Evolutionary conservation across 225 moss, liverwort and hornwort species (phyloP).

Genomic region (Ulota crispa): DNA sequence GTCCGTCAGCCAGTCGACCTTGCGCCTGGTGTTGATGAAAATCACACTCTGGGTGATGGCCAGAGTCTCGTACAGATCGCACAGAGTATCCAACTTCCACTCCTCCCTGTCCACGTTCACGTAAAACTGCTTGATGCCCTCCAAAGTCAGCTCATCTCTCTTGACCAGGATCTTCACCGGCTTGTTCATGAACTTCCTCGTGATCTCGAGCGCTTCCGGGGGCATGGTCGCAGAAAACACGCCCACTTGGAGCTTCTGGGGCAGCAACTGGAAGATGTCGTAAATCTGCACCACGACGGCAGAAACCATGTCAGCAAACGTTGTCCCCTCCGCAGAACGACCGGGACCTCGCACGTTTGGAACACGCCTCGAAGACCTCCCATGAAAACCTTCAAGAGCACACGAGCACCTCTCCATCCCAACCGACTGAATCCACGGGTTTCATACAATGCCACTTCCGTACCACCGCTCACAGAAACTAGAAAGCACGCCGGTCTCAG

Average conservation of each 20-base stretch:
- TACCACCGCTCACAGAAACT: background rate
- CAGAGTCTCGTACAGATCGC: conserved; percentile 40
- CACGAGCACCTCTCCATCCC: background rate
- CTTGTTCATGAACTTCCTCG: conserved; percentile 82
- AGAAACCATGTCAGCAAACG: conserved; percentile 3
- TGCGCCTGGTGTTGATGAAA: conserved; percentile 74
- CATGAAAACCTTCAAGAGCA: background rate
- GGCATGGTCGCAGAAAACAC: conserved; percentile 76
- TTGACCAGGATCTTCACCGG: conserved; percentile 78
- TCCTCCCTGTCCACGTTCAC: conserved; percentile 72
- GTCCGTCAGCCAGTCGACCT: conserved; percentile 67
- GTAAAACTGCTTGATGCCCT: conserved; percentile 80
- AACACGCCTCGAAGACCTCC: background rate
- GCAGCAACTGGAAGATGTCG: conserved; percentile 70
- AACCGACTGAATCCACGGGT: background rate
- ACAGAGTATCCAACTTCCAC: conserved; percentile 68
- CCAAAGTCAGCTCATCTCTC: conserved; percentile 69
- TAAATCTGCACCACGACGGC: conserved; percentile 53
- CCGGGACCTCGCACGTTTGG: background rate
- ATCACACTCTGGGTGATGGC: conserved; percentile 70
- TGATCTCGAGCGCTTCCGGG: conserved; percentile 71
- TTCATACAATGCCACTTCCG: background rate
- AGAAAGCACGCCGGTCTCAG: conserved; percentile 18
- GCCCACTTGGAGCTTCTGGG: conserved; percentile 72
- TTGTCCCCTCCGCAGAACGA: background rate